Conservation (phyloP, 2,329 filamentous ascomycete species). For the Aureobasidium subglaciale region DNA sequence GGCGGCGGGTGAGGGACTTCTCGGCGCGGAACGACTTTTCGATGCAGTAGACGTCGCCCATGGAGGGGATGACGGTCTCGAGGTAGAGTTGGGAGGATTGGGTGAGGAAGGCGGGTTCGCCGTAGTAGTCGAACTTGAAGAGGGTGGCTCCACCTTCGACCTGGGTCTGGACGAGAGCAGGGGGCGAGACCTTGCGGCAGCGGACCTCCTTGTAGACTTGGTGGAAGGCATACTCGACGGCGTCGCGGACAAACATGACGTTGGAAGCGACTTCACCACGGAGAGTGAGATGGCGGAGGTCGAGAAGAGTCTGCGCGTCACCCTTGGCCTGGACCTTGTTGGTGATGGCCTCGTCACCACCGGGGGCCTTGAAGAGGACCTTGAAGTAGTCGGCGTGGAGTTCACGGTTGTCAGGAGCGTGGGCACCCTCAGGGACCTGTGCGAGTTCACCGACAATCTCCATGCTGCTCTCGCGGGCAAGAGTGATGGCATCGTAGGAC, state of each 20-base stretch:
- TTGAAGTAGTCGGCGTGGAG: slow-evolving; percentile 85
- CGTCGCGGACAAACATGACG: slow-evolving; percentile 79
- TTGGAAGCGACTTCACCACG: slow-evolving; percentile 78
- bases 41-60: slow-evolving; percentile 96
- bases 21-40: slow-evolving; percentile 98
- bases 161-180: slow-evolving; percentile 89
- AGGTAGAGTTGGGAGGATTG: slow-evolving; percentile 97
- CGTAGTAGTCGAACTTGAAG: slow-evolving; percentile 85
- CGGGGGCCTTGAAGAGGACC: slow-evolving; percentile 57
- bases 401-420: slow-evolving; percentile 78
- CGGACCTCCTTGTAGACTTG: slow-evolving; percentile 68
- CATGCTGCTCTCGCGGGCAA: slow-evolving; percentile 82
- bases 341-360: slow-evolving; percentile 85
- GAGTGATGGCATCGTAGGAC: slow-evolving; percentile 82
- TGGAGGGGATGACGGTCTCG: slow-evolving; percentile 81
- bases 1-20: slow-evolving; percentile 87
- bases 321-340: slow-evolving; percentile 66
- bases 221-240: slow-evolving; percentile 74
- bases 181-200: slow-evolving; percentile 77
- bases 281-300: slow-evolving; percentile 77
- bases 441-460: slow-evolving; percentile 77
- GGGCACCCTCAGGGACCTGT: slow-evolving; percentile 67
- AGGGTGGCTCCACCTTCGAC: slow-evolving; percentile 89
- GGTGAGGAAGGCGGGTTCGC: slow-evolving; percentile 84
- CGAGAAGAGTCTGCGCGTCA: slow-evolving; percentile 66